Base-by-base conservation (phyloP, 192 early-diverging fungal species). In the Entomortierella beljakovae region DNA sequence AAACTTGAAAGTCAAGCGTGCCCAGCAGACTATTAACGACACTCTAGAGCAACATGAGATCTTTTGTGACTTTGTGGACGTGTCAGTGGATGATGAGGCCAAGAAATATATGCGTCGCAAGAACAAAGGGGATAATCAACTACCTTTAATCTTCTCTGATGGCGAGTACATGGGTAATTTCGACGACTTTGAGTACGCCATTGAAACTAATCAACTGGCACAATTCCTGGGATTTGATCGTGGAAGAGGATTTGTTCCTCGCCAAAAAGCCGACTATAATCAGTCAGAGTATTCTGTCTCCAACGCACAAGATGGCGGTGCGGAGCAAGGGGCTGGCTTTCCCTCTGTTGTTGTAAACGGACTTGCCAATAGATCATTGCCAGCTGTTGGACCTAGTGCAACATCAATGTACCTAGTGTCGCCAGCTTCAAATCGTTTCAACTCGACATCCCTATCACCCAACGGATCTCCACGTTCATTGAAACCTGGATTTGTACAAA, bases 141-240 rank as follows among this genome's bases (percentile, higher is more conserved):
- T 87, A 13, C 86, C 86, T 3, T 84, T 85, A 48, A 46, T 87
- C 35, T 87, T 83, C 70, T 69, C 83, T 0, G 86, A 77, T 13
- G 84, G 84, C 37, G 82, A 85, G 50, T 87, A 82, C 57, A 58
- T 80, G 29, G 86, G 84, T 28, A 29, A 62, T 15, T 55, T 59
- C 31, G 75, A 79, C 0, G 75, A 79, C 29, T 79, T 79, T 48
- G 67, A 79, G 48, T 79, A 79, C 31, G 75, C 75, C 10, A 57
- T 70, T 23, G 75, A 79, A 11, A 70, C 75, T 0, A 55, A 79
- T 23, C 75, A 79, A 49, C 16, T 79, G 51, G n/a, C 51, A 0
- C 75, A 79, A 37, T 70, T 79, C 68, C 23, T 79, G 66, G 75
- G 56, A 11, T 79, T 79, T 48, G 75, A 79, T 34, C 66, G 75